Evolutionary conservation across 306 rosid species (phyloP).

Genomic region (Vicia faba): DNA sequence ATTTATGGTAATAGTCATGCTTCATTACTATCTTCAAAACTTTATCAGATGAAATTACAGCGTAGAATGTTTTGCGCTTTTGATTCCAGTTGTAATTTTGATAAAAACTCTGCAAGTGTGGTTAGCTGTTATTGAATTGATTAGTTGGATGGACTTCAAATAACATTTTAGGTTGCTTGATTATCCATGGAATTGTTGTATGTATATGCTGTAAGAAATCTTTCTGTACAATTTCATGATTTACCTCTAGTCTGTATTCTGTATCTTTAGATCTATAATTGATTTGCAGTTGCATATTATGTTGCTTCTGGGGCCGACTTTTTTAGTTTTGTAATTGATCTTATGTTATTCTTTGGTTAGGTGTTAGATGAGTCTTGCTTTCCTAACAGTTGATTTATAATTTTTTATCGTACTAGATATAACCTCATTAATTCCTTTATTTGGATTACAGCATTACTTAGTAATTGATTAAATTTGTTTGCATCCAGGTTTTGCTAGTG

Average conservation of each 20-base stretch:
- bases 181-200: background rate
- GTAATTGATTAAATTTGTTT: background rate
- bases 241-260: background rate
- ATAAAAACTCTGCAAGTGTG: background rate
- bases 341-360: conserved; percentile 9
- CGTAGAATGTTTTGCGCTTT: background rate
- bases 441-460: background rate
- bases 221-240: conserved; percentile 1
- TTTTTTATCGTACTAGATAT: background rate
- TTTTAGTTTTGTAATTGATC: conserved; percentile 26
- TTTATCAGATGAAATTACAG: background rate
- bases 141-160: background rate
- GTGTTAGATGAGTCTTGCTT: background rate
- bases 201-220: background rate
- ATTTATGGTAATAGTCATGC: background rate
- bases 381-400: conserved; percentile 6
- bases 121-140: background rate
- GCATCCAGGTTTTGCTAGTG: conserved; percentile 66
- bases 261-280: conserved; percentile 17
- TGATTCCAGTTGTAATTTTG: background rate
- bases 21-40: background rate
- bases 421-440: background rate
- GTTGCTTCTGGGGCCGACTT: background rate
- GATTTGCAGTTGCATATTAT: conserved; percentile 2
- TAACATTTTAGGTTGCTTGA: background rate